phyloP scores from a whole-genome alignment of 768 basidiomycete genomes.

The Tricholoma hemisulphureum region DNA sequence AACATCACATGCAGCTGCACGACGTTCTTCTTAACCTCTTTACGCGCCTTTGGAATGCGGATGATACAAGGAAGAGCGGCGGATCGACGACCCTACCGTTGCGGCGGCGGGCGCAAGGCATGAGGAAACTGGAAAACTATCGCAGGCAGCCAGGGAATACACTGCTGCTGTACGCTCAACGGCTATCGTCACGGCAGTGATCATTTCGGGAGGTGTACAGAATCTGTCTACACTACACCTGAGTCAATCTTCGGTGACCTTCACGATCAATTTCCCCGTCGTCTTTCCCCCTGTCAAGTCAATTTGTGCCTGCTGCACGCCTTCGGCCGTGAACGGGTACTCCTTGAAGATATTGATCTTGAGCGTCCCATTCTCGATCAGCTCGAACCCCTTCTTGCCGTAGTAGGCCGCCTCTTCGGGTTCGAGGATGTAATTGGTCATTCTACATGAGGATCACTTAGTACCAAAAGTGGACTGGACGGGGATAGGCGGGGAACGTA shows the following conservation, averaged over 20 bases:
- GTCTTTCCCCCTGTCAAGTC: constrained; percentile 80
- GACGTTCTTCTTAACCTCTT: no score
- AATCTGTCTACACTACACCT: no score
- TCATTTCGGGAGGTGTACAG: no score
- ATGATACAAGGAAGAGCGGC: no score
- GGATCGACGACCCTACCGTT: no score
- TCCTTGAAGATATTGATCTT: constrained; percentile 70
- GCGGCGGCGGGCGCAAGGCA: no score
- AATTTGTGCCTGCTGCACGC: constrained; percentile 69
- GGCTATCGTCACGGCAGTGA: no score
- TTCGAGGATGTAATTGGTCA: constrained; percentile 71
- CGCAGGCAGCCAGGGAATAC: no score
- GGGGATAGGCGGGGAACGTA: constrained; percentile 33
- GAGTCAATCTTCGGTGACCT: constrained; percentile 36
- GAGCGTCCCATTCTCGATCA: constrained; percentile 57
- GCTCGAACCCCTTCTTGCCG: constrained; percentile 57
- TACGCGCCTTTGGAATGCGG: no score
- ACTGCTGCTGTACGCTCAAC: no score
- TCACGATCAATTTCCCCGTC: constrained; percentile 83
- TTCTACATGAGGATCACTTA: constrained; percentile 35
- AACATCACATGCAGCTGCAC: no score
- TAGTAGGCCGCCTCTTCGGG: constrained; percentile 73
- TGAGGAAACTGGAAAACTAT: no score
- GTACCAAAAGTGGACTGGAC: neutral
- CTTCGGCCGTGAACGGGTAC: constrained; percentile 83